Evolutionary conservation across 1,139 yeast genomes (phyloP).

Genomic region (Schwanniomyces etchellsii): DNA sequence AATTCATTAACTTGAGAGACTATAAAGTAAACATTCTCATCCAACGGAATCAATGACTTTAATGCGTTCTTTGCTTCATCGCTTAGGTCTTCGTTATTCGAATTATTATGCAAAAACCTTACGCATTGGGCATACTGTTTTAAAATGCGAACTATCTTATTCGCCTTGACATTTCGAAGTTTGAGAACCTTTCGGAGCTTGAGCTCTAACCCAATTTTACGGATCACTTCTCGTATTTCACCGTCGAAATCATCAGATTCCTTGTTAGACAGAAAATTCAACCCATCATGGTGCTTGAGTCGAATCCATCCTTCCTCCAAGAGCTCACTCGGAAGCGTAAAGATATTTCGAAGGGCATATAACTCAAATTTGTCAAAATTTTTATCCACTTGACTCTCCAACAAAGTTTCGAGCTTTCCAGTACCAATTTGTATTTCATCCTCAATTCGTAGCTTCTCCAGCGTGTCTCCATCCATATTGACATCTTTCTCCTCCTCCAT

Average conservation of each 20-base stretch:
- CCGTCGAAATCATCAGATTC: constrained; percentile 26
- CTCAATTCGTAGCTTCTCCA: too few relatives aligned
- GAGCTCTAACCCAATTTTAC: constrained; percentile 41
- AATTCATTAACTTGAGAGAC: constrained; percentile 37
- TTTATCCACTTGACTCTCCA: constrained; percentile 75
- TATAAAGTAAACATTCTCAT: constrained; percentile 46
- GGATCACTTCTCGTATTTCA: constrained; percentile 29
- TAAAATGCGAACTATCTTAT: constrained; percentile 27
- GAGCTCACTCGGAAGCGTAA: constrained; percentile 66
- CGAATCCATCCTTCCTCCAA: constrained; percentile 62
- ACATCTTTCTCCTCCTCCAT: constrained; percentile 6
- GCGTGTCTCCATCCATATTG: constrained; percentile 5
- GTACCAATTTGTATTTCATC: constrained; percentile 71
- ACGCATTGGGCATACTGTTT: constrained; percentile 26
- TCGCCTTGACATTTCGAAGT: constrained; percentile 34
- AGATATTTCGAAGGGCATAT: constrained; percentile 71
- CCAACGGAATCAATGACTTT: constrained; percentile 43
- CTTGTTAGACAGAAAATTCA: constrained; percentile 23
- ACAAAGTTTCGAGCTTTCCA: constrained; percentile 69
- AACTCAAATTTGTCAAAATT: constrained; percentile 86
- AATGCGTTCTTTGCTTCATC: constrained; percentile 24
- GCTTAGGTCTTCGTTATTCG: constrained; percentile 13
- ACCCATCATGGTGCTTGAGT: constrained; percentile 61
- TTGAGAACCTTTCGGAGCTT: constrained; percentile 38
- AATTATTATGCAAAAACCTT: constrained; percentile 18